These are phyloP conservation scores for Coniochaeta prunicola DNA, from an alignment of 2,329 filamentous ascomycete genomes.

Conservation along the genomic window DNA sequence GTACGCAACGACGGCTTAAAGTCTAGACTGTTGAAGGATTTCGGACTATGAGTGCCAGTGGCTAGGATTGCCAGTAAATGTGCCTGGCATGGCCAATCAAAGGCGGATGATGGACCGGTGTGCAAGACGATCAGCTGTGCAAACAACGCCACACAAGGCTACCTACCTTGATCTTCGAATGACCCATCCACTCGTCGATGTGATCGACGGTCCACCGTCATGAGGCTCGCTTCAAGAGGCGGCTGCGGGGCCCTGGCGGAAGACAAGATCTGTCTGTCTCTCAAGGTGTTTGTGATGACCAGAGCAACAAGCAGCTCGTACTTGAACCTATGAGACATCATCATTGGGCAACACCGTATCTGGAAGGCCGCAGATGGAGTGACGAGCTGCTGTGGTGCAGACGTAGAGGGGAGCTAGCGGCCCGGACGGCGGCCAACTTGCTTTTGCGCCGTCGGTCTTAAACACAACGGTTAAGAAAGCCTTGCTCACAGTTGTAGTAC, in stretches of 20 bases:
- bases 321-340: neutral
- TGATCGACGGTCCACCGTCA: neutral
- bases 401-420: neutral
- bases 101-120: neutral
- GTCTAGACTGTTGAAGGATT: neutral
- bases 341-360: neutral
- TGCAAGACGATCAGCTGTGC: neutral
- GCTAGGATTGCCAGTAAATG: neutral
- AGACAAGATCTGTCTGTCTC: neutral
- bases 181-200: neutral
- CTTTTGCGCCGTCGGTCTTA: neutral
- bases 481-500: neutral
- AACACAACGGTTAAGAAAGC: too few relatives aligned
- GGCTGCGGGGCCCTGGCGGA: neutral
- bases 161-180: neutral
- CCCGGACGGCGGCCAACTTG: neutral
- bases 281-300: neutral
- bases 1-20: slow-evolving; percentile 32
- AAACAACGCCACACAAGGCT: slow-evolving; percentile 2
- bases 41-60: too few relatives aligned
- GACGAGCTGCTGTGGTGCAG: neutral
- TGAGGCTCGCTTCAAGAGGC: neutral
- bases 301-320: neutral
- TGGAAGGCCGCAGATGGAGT: neutral
- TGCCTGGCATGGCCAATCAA: neutral